Conservation (phyloP, 2,329 filamentous ascomycete genomes). For the Talaromyces sp. region DNA sequence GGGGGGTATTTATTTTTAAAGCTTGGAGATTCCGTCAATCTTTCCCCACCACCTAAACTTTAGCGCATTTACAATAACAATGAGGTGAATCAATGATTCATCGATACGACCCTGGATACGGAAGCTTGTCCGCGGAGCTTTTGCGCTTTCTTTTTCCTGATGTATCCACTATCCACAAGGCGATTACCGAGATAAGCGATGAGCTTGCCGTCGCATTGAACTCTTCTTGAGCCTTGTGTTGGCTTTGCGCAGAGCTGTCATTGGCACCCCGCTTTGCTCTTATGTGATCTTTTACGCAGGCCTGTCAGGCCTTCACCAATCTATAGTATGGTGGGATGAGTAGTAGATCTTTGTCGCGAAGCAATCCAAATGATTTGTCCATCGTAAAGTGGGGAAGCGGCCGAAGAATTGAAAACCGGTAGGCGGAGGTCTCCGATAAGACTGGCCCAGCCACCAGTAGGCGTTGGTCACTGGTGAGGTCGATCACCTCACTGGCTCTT, state of each 20-base stretch:
- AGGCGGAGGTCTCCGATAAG: background rate
- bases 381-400: background rate
- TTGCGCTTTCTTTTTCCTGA: background rate
- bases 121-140: background rate
- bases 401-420: background rate
- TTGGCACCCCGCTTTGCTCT: background rate
- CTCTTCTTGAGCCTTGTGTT: background rate
- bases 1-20: background rate
- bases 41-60: background rate
- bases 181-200: background rate
- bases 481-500: background rate
- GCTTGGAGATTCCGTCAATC: background rate
- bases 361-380: background rate
- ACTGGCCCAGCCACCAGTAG: background rate
- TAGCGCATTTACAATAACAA: background rate
- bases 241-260: background rate
- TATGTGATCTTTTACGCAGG: background rate
- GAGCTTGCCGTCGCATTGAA: background rate
- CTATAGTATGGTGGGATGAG: background rate
- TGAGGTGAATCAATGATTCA: background rate
- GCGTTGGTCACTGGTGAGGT: background rate
- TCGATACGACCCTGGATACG: background rate
- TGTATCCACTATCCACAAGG: background rate
- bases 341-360: background rate
- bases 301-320: background rate